Base-by-base conservation (phyloP, 495 filamentous ascomycete species). In the Cenococcum geophilum region DNA sequence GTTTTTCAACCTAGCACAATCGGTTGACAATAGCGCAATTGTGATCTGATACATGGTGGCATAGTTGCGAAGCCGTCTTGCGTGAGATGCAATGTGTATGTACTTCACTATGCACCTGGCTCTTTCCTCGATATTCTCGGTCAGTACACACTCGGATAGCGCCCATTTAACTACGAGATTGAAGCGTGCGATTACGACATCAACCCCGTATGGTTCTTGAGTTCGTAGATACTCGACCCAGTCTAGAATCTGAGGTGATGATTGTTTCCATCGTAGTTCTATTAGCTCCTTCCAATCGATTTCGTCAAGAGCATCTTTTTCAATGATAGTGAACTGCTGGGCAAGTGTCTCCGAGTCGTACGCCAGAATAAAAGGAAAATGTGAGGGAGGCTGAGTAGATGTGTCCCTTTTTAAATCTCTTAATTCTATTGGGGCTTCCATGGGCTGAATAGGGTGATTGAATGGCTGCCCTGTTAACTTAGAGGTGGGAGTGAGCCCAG, bases 151-250 rank as follows among this genome's bases (percentile, higher is more conserved):
- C 71, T 97, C 91, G 1, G 92, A 97, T 22, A 95, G 79, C 14
- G 88, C 86, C 95, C 95, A 99, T 77, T 96, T 97, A 54, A 95
- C 92, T 80, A 97, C 89, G 62, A 99, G 80, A 72, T 97, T 97
- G 78, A 97, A 97, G 37, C 95, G 88, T 20, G 92, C 90, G 65
- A 96, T 91, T 21, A 96, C 91, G n/a, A 99, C 80, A 67, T 97
- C 93, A 55, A 97, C 89, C 21, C 93, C 93, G 37, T 83, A 87
- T 23, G 87, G 87, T 61, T 95, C 85, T 16, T 86, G 83, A n/a
- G 84, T 81, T 32, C 83, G 82, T 12, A 99, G 81, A 70, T 93
- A 97, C 52, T 93, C 86, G n/a, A 96, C 90, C 95, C 95, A 99
- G 61, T 87, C 85, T 51, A 82, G 81, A 21, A 82, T 77, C 64